Evolutionary conservation across 2,329 filamentous ascomycete genomes (phyloP).

Genomic region (Thielaviopsis euricoi): DNA sequence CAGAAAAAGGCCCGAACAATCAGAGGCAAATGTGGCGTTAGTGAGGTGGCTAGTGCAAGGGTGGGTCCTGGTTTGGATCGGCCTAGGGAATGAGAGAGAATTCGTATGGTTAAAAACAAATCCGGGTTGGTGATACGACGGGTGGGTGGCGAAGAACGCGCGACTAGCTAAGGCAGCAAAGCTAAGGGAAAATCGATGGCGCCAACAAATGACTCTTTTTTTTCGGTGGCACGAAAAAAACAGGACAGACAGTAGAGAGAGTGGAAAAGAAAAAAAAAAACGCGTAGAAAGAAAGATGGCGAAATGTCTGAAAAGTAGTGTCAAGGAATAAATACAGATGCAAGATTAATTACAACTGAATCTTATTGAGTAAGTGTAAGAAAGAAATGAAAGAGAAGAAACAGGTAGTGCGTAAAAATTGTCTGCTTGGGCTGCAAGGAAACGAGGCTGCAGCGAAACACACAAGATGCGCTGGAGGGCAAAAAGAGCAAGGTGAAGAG

Average conservation of each 20-base stretch:
- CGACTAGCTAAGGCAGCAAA: slow-evolving; percentile 6
- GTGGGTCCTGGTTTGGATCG: neutral
- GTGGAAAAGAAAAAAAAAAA: neutral
- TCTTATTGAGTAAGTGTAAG: neutral
- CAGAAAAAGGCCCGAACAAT: neutral
- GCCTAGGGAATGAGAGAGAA: neutral
- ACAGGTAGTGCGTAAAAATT: neutral
- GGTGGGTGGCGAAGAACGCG: slow-evolving; percentile 10
- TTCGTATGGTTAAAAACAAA: neutral
- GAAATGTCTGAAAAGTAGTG: neutral
- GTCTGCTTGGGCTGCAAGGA: slow-evolving; percentile 2
- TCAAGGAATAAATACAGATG: slow-evolving; percentile 1
- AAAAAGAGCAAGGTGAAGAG: neutral
- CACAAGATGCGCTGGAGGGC: slow-evolving; percentile 1
- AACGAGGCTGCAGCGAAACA: slow-evolving; percentile 8
- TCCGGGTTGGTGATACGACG: slow-evolving; percentile 7
- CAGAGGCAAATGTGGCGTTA: neutral
- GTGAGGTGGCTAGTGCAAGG: neutral
- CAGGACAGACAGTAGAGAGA: neutral
- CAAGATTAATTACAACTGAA: neutral
- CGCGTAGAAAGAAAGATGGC: neutral
- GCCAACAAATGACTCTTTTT: neutral
- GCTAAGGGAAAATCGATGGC: neutral
- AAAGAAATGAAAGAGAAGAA: neutral
- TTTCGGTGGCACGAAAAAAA: neutral